Evolutionary conservation across 345 rosid species (phyloP), one percentile per base, ranked within the genome.

Genomic region (Sisymbrium altissimum): DNA sequence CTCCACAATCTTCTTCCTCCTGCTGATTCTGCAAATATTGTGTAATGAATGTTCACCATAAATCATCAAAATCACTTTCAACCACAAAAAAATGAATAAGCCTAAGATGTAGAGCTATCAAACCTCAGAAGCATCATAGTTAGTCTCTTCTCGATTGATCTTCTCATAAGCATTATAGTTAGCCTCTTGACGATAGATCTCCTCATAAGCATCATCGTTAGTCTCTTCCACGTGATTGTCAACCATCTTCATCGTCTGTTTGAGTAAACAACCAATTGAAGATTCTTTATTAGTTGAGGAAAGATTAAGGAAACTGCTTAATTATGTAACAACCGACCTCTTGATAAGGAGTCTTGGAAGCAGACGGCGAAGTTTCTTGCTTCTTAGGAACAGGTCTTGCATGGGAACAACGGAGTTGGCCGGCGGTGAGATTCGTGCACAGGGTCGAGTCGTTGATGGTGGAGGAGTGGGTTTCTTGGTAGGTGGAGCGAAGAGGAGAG

Each of bases 1-100:
- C 75, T 76, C 66, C 75, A 63, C 71, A 63, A 14, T 35, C 65
- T 58, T 64, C 80, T 53, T 68, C 72, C 48, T 56, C 61, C 25
- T 68, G 63, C 15, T 30, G 38, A 10, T 8, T 50, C 55, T 67
- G 54, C 62, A 52, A 27, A 27, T 5, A 8, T 2, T 8, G 7
- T 3, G 23, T 3, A n/a, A 70, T 41, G 14, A 29, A 5, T n/a
- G 23, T 13, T 71, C 52, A 71, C 41, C 7, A 13, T 18, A 17
- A 41, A 17, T 3, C 29, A 44, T 25, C 18, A 2, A 56, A 23
- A n/a, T 13, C 19, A 66, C 78, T 45, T 23, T 23, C 25, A 23
- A 23, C 3, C 25, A 23, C 29, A 27, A 27, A 27, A 25, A 25
- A 73, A 19, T 10, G 3, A 2, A 32, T 29, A 61, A 29, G 0